Conservation (phyloP, 306 rosid genomes). For the Clitoria ternatea region DNA sequence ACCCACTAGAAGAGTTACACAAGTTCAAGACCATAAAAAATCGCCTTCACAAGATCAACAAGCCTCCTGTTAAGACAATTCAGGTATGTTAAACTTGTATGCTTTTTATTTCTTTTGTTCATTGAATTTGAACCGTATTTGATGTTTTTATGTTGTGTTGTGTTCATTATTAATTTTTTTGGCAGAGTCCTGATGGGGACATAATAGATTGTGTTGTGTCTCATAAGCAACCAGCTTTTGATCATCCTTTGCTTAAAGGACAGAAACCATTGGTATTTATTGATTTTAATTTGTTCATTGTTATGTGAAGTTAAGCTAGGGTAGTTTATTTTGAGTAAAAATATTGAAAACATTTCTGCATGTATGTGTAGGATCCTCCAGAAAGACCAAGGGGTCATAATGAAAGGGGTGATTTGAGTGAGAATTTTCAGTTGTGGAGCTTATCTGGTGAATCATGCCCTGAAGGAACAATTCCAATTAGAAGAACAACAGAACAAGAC, state of each 20-base stretch:
- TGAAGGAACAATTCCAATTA: slow-evolving; percentile 70
- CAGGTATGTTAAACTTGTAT: slow-evolving; percentile 31
- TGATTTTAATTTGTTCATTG: neutral
- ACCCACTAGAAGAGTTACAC: slow-evolving; percentile 39
- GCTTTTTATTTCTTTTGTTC: neutral
- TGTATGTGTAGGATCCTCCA: slow-evolving; percentile 55
- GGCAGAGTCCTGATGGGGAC: slow-evolving; percentile 88
- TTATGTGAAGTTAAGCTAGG: neutral
- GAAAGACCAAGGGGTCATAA: slow-evolving; percentile 55
- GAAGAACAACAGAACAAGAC: slow-evolving; percentile 72
- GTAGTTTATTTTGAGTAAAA: neutral
- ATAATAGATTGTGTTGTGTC: slow-evolving; percentile 67
- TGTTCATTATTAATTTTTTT: neutral
- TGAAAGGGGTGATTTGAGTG: slow-evolving; percentile 22
- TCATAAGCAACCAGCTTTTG: slow-evolving; percentile 80
- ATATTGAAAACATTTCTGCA: neutral
- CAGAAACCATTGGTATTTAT: slow-evolving; percentile 64
- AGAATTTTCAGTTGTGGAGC: slow-evolving; percentile 68
- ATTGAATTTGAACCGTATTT: neutral
- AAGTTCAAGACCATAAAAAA: slow-evolving; percentile 41
- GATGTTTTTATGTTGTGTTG: neutral
- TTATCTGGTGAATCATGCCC: slow-evolving; percentile 69
- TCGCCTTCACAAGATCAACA: slow-evolving; percentile 61
- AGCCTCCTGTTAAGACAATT: slow-evolving; percentile 63
- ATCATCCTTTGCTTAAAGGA: slow-evolving; percentile 68